A percentile compares a stretch with the other conserved stretches of the same genome.
These are phyloP conservation scores for Onygena corvina DNA, from an alignment of 2,329 filamentous ascomycete genomes.

Conservation along the genomic window DNA sequence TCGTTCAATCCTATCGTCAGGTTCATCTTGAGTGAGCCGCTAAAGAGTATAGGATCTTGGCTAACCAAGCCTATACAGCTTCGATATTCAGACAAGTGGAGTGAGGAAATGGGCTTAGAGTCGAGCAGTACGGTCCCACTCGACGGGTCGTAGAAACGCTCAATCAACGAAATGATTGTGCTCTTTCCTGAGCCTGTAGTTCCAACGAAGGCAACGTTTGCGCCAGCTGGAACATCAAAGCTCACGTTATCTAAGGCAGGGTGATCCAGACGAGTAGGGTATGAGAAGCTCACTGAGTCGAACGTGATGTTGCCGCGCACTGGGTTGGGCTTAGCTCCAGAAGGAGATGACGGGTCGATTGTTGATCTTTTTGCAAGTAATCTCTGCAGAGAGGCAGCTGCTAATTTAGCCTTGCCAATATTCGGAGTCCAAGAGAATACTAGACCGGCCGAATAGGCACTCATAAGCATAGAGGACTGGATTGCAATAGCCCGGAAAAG, in stretches of 20 bases:
- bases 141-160: constrained; percentile 60
- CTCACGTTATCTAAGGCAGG: constrained; percentile 46
- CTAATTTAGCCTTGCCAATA: constrained; percentile 53
- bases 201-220: constrained; percentile 47
- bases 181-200: constrained; percentile 68
- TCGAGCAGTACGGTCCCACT: constrained; percentile 56
- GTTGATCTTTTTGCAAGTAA: constrained; percentile 5
- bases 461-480: constrained; percentile 57
- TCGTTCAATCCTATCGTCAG: constrained; percentile 47
- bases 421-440: constrained; percentile 66
- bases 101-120: constrained; percentile 57
- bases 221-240: constrained; percentile 39
- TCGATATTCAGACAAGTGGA: constrained; percentile 55
- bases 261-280: constrained; percentile 51
- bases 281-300: constrained; percentile 51
- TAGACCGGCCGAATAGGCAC: constrained; percentile 60
- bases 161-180: constrained; percentile 58
- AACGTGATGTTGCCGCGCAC: constrained; percentile 35
- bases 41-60: constrained; percentile 65
- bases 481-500: constrained; percentile 64
- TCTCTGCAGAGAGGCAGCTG: constrained; percentile 35
- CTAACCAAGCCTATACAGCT: constrained; percentile 62
- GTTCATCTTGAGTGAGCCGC: constrained; percentile 59
- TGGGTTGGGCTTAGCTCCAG: constrained; percentile 16
- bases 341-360: constrained; percentile 12